Evolutionary conservation across 1,284 basidiomycete species (phyloP).

Genomic region (Taiwanofungus camphoratus): DNA sequence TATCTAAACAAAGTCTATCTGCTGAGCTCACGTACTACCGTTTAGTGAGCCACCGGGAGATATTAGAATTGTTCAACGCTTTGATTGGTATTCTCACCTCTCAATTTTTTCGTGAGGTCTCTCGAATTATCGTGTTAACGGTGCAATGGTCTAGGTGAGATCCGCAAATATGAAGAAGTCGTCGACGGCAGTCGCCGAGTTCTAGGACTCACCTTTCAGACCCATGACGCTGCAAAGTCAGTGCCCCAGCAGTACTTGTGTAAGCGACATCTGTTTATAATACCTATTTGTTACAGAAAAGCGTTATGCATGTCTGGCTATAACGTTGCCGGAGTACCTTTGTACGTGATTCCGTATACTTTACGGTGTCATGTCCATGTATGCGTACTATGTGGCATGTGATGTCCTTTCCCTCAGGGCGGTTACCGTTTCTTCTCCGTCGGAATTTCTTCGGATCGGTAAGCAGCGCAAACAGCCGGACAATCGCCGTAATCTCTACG

Average conservation of each 20-base stretch:
- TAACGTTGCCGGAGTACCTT: constrained; percentile 44
- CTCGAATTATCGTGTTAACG: constrained; percentile 3
- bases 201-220: constrained; percentile 47
- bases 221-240: constrained; percentile 43
- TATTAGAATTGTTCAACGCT: constrained; percentile 50
- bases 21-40: background rate
- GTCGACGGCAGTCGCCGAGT: constrained; percentile 36
- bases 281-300: constrained; percentile 37
- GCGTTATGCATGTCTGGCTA: constrained; percentile 64
- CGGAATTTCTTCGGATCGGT: constrained; percentile 16
- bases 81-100: constrained; percentile 41
- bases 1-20: background rate
- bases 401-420: constrained; percentile 30
- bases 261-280: too few relatives aligned
- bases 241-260: too few relatives aligned
- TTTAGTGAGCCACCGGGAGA: constrained; percentile 41
- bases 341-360: constrained; percentile 36
- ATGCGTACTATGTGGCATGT: background rate
- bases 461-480: constrained; percentile 37
- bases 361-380: background rate
- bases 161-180: constrained; percentile 35
- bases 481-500: constrained; percentile 69
- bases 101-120: background rate
- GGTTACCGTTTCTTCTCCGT: constrained; percentile 19
- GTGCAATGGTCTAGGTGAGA: constrained; percentile 33